Conservation (phyloP, 176 grass and related monocot genomes). For the Oryza meyeriana region DNA sequence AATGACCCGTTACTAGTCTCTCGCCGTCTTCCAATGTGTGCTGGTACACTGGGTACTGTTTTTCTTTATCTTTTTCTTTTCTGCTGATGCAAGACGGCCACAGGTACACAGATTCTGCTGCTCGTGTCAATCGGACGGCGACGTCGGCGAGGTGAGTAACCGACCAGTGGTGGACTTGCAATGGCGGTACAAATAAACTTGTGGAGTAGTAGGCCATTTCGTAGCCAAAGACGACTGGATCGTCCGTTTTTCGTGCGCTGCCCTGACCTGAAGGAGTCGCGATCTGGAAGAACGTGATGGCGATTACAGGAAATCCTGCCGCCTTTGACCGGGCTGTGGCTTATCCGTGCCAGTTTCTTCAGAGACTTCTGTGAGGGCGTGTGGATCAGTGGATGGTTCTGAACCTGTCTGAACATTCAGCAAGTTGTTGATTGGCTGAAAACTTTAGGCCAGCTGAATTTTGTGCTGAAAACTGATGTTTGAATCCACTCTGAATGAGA, state of each 20-base stretch:
- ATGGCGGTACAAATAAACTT: too few species aligned
- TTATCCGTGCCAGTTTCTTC: not conserved
- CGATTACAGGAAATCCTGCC: not conserved
- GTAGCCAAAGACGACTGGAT: slow-evolving; percentile 1
- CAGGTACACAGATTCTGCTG: not conserved
- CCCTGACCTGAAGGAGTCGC: not conserved
- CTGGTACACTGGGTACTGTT: not conserved
- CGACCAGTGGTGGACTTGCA: not conserved
- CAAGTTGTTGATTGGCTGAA: too few species aligned
- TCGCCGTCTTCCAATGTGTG: too few species aligned
- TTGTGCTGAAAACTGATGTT: too few species aligned
- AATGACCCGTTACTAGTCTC: not conserved
- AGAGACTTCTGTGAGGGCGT: not conserved
- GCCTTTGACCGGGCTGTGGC: not conserved
- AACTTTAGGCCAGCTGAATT: too few species aligned
- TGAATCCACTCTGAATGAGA: too few species aligned
- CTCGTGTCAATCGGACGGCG: not conserved
- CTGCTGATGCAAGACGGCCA: not conserved
- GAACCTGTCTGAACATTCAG: not conserved
- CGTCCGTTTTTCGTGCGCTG: not conserved
- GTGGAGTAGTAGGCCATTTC: not conserved
- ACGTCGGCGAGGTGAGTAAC: not conserved
- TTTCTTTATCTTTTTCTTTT: not conserved
- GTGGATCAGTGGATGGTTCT: not conserved
- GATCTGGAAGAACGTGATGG: slow-evolving; percentile 28